These are phyloP conservation scores for Lenzites betulinus DNA, from an alignment of 768 basidiomycete species.

Conservation along the genomic window DNA sequence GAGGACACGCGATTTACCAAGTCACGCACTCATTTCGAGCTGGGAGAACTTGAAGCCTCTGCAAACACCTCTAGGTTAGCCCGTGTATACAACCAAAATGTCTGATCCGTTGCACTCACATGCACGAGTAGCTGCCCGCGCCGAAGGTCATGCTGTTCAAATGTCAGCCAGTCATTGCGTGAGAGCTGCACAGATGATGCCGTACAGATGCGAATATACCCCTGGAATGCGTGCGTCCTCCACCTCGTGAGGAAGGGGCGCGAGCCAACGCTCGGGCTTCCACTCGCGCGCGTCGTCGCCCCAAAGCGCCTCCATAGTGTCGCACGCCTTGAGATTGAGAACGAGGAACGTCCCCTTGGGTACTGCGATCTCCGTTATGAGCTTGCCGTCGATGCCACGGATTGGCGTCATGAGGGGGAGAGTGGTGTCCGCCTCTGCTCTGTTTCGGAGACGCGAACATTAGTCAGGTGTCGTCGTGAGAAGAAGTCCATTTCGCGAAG, in stretches of 20 bases:
- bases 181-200: background rate
- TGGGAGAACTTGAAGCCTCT: slow-evolving; percentile 26
- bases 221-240: slow-evolving; percentile 19
- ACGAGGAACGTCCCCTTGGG: slow-evolving; percentile 32
- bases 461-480: too few relatives aligned
- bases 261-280: slow-evolving; percentile 24
- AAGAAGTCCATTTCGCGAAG: too few relatives aligned
- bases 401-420: slow-evolving; percentile 45
- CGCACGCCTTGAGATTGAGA: background rate
- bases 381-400: slow-evolving; percentile 37
- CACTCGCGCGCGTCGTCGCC: slow-evolving; percentile 41
- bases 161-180: background rate
- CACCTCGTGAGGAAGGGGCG: slow-evolving; percentile 8
- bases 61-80: background rate
- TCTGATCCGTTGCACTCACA: background rate
- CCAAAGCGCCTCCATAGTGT: slow-evolving; percentile 32
- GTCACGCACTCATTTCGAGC: slow-evolving; percentile 21
- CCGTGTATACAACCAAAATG: background rate
- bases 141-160: slow-evolving; percentile 21
- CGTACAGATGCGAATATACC: slow-evolving; percentile 20
- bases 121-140: slow-evolving; percentile 20
- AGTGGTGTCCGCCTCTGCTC: slow-evolving; percentile 37
- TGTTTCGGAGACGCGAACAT: slow-evolving; percentile 17
- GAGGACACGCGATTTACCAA: too few relatives aligned
- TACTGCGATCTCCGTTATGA: slow-evolving; percentile 40